These are phyloP conservation scores for Leccinellum rugosiceps DNA, from an alignment of 768 basidiomycete species.

Conservation along the genomic window DNA sequence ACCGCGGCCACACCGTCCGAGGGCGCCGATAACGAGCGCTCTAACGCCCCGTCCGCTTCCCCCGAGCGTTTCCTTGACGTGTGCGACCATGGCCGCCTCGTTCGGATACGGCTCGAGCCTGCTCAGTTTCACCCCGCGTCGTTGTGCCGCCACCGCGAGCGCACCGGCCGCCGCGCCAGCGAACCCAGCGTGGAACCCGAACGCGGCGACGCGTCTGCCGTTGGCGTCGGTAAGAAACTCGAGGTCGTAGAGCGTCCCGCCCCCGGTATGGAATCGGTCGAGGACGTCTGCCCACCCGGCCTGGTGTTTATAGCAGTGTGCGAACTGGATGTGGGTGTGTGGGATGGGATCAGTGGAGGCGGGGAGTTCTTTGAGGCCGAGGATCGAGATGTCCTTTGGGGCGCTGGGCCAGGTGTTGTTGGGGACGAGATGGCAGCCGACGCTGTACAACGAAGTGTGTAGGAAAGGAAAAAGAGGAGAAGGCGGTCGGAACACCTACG, in stretches of 20 bases:
- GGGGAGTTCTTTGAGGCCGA: conserved; percentile 96
- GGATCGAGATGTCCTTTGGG: conserved; percentile 70
- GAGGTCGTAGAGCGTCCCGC: conserved; percentile 88
- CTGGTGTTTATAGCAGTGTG: conserved; percentile 96
- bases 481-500: conserved; percentile 50
- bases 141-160: conserved; percentile 70
- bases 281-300: conserved; percentile 89
- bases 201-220: conserved; percentile 93
- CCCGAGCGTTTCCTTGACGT: conserved; percentile 64
- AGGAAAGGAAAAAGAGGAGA: too few relatives aligned
- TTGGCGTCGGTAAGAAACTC: conserved; percentile 87
- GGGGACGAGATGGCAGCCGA: conserved; percentile 83
- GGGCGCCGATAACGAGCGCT: conserved; percentile 93
- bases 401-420: conserved; percentile 90
- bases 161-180: conserved; percentile 95
- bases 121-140: conserved; percentile 58
- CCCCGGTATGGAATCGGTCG: conserved; percentile 78
- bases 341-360: conserved; percentile 76
- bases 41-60: conserved; percentile 70
- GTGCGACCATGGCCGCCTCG: conserved; percentile 77
- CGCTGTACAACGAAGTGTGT: conserved; percentile 34
- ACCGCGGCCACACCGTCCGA: conserved; percentile 92
- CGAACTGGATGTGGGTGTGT: conserved; percentile 97
- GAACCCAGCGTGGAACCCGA: conserved; percentile 97
- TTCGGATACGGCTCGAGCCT: conserved; percentile 77